Evolutionary conservation across 257 asterid genomes (phyloP).

Genomic region (Avicennia marina): DNA sequence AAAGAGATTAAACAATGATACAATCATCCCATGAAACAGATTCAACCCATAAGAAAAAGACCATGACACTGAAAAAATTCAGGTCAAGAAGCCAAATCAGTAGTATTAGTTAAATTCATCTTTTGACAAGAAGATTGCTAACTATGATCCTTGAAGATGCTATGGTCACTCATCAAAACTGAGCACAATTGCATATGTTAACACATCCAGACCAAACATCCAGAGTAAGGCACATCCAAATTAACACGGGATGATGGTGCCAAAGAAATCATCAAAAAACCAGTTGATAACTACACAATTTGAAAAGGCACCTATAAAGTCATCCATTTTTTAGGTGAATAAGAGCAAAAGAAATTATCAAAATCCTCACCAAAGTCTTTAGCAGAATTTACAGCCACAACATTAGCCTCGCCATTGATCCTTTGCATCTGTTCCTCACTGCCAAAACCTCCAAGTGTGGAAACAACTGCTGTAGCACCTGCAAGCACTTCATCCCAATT

Average conservation of each 20-base stretch:
- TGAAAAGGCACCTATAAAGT: background rate
- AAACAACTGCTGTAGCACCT: conserved; percentile 90
- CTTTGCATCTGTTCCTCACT: conserved; percentile 93
- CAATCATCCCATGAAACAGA: no score
- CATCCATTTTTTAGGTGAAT: background rate
- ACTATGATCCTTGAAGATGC: background rate
- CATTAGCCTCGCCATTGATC: conserved; percentile 96
- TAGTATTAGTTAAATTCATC: background rate
- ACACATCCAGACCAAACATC: conserved; percentile 1
- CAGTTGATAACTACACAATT: background rate
- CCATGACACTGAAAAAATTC: no score
- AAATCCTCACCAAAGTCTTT: conserved; percentile 73
- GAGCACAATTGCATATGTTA: background rate
- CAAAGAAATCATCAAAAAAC: background rate
- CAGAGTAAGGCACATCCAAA: background rate
- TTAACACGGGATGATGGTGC: background rate
- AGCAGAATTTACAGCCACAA: conserved; percentile 88
- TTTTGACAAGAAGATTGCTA: background rate
- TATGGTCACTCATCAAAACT: background rate
- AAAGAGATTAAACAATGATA: no score
- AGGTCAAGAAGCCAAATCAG: background rate
- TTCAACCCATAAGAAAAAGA: no score
- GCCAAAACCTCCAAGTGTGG: conserved; percentile 97
- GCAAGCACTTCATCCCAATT: conserved; percentile 89
- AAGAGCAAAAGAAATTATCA: conserved; percentile 4